Evolutionary conservation across 495 filamentous ascomycete species (phyloP), one percentile per base, ranked within the genome.

Genomic region (Cryomyces antarcticus): DNA sequence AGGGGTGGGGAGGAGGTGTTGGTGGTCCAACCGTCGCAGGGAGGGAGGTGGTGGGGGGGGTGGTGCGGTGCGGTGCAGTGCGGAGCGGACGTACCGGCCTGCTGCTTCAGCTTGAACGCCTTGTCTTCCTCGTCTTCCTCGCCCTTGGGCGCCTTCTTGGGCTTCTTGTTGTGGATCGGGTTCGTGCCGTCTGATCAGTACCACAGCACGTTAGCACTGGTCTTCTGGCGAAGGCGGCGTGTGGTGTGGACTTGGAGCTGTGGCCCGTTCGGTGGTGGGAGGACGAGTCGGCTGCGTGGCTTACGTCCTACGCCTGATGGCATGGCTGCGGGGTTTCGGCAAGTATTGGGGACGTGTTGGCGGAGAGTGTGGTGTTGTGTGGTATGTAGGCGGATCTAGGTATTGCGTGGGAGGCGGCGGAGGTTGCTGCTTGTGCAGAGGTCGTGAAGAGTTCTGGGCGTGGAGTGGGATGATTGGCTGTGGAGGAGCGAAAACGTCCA

Each of bases 121-220:
- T 53, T 45, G 34, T 61, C 58, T 24, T 60, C 57, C 45, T 62
- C 59, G 27, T 55, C 52, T 17, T 53, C 49, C 37, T 62, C 59
- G 11, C 38, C 45, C 39, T 44, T 41, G 3, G 33, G 38, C 39
- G 41, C 17, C 54, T 60, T 60, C 50, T 60, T 60, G 30, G 54
- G 50, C 57, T 61, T 59, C 48, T 62, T 61, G 54, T 61, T 61
- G 56, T 61, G 57, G 44, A 60, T 55, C 2, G 59, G 57, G 42
- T 62, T 60, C n/a, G 59, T 62, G 24, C 59, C 59, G 38, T 55
- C 57, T 60, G 46, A 2, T 24, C 17, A 24, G 17, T 2, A 24
- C 1, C 17, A 24, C 31, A 10, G 11, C 1, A 24, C 17, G 35
- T 45, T 5, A 35, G 12, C 7, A 11, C 10, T 30, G 24, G 13